Evolutionary conservation across 2,329 filamentous ascomycete species (phyloP), one percentile per base, ranked within the genome.

Genomic region (Volutella citrinella): DNA sequence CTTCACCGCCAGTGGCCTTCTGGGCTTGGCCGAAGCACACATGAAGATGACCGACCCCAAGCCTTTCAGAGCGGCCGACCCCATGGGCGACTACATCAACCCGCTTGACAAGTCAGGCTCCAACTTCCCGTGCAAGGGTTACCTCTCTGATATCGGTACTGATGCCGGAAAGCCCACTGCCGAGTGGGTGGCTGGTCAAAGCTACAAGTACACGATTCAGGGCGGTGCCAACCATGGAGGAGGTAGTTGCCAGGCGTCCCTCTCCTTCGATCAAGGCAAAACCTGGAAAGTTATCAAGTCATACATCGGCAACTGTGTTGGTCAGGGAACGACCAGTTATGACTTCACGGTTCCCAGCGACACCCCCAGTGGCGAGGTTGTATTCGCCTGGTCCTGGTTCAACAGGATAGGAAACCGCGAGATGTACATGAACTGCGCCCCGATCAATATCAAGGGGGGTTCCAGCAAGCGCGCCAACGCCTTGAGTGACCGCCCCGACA

Each of bases 381-480:
- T 90, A 27, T 74, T 90, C 31, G 78, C 80, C 22, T 91, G 87
- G 87, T 80, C 78, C 17, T 87, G 82, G 82, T 82, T 85, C 65
- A 88, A 88, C 68, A 68, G 79, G 45, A 62, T 84, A 24, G 85
- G 86, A 17, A 89, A 89, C 64, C 75, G 86, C 29, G 86, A 91
- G 59, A 86, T 85, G 76, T 93, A 93, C 73, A 88, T 88, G 82
- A 87, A 88, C 64, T 93, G 87, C 55, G 85, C 86, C 7, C 70
- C 76, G 32, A 74, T 90, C 49, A 78, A 74, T 42, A 80, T 89
- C 55, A 61, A 57, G 34, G 60, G 61, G 18, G 58, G 60, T 30
- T 53, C 55, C 30, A 43, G 37, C 33, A 62, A 63, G 54, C 60
- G 63, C 11, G 42, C 46, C 18, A 23, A 45, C 6, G 32, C 67